phyloP scores from a whole-genome alignment of 371 early-diverging fungal species.

The Mortierella sp. region DNA sequence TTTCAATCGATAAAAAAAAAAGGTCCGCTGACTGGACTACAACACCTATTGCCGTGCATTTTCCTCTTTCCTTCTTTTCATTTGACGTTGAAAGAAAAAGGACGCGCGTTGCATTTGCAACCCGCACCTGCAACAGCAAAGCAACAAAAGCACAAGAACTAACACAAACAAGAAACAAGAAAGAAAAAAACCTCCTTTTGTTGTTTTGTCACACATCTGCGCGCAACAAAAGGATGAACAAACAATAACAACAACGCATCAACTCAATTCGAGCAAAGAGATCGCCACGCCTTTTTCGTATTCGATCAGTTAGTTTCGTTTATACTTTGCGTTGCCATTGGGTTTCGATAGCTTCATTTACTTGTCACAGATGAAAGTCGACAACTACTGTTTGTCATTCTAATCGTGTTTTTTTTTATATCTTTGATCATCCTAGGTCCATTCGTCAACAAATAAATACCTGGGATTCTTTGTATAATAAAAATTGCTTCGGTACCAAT shows the following conservation, averaged over 20 bases:
- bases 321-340: too few species aligned
- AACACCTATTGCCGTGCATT: too few species aligned
- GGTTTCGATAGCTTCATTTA: background rate
- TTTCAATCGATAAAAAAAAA: background rate
- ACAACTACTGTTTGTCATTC: too few species aligned
- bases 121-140: too few species aligned
- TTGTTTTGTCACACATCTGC: background rate
- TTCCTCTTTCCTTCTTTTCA: background rate
- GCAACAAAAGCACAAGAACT: too few species aligned
- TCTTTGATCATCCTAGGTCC: background rate
- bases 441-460: background rate
- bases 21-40: background rate
- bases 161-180: background rate
- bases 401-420: too few species aligned
- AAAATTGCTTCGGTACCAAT: too few species aligned
- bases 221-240: background rate
- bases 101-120: conserved; percentile 1
- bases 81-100: background rate
- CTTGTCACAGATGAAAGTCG: background rate
- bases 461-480: too few species aligned
- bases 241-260: background rate
- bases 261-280: background rate
- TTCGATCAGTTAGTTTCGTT: background rate
- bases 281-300: background rate
- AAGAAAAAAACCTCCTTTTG: background rate